phyloP scores from a whole-genome alignment of 768 basidiomycete genomes.

The Tephrocybe sp. region DNA sequence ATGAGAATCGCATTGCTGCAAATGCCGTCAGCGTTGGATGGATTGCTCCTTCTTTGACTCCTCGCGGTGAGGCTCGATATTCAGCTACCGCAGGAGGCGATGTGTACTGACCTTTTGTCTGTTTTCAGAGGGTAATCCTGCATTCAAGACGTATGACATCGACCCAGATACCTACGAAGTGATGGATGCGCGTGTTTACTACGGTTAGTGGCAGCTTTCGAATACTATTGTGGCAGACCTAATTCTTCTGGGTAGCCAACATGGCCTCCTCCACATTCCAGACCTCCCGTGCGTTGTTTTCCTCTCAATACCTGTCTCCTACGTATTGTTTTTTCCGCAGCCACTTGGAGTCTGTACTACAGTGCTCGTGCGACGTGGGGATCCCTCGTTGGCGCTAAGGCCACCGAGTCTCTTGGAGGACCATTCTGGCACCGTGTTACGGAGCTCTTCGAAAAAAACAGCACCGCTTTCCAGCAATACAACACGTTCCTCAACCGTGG shows the following conservation, averaged over 20 bases:
- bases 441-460: slow-evolving; percentile 47
- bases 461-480: slow-evolving; percentile 43
- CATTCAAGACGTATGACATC: slow-evolving; percentile 59
- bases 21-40: slow-evolving; percentile 46
- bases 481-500: slow-evolving; percentile 43
- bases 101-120: background rate
- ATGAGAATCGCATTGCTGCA: slow-evolving; percentile 38
- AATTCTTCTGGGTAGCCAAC: slow-evolving; percentile 30
- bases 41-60: slow-evolving; percentile 57
- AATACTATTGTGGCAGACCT: background rate
- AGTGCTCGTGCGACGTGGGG: slow-evolving; percentile 55
- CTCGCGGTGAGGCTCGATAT: slow-evolving; percentile 52
- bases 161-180: slow-evolving; percentile 67
- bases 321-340: slow-evolving; percentile 22
- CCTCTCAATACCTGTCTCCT: background rate
- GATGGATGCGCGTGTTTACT: slow-evolving; percentile 53
- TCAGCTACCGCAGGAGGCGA: background rate
- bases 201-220: slow-evolving; percentile 32
- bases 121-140: slow-evolving; percentile 47
- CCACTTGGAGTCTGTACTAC: slow-evolving; percentile 54
- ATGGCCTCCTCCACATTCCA: slow-evolving; percentile 43
- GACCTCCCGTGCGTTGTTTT: slow-evolving; percentile 37
- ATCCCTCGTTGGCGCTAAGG: slow-evolving; percentile 36
- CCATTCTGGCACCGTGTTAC: slow-evolving; percentile 64
- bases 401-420: slow-evolving; percentile 40